These are phyloP conservation scores for Balakata baccata DNA, from an alignment of 345 rosid genomes.

Conservation along the genomic window DNA sequence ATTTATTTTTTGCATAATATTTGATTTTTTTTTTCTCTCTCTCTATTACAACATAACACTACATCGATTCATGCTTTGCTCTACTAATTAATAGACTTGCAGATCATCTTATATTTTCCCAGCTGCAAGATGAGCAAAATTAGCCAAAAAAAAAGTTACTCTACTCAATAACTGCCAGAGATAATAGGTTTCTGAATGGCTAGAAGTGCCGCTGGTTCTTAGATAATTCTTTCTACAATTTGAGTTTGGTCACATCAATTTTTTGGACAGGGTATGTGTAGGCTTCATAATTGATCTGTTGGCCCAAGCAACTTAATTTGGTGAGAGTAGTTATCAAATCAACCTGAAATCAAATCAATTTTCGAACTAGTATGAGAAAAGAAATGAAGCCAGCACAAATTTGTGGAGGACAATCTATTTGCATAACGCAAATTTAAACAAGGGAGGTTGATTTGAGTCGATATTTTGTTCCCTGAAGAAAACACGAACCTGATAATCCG, in stretches of 20 bases:
- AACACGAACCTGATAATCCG: conserved; percentile 76
- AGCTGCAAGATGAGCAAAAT: neutral
- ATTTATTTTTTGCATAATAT: neutral
- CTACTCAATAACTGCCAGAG: neutral
- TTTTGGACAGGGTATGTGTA: conserved; percentile 60
- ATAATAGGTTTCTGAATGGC: neutral
- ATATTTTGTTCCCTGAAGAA: neutral
- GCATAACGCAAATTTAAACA: neutral
- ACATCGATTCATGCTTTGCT: neutral
- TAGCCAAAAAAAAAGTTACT: neutral
- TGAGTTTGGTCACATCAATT: conserved; percentile 78
- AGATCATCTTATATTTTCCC: neutral
- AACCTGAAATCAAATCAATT: conserved; percentile 47
- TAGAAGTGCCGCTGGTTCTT: neutral
- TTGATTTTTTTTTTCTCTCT: neutral
- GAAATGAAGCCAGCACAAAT: neutral
- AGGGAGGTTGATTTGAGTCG: neutral
- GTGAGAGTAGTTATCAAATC: conserved; percentile 87
- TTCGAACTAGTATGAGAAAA: neutral
- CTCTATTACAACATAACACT: neutral
- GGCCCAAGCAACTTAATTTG: conserved; percentile 75
- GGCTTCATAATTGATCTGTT: conserved; percentile 82
- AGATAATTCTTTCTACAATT: conserved; percentile 35
- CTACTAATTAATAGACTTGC: neutral
- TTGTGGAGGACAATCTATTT: too few relatives aligned